Conservation (phyloP, 1,139 yeast genomes). For the Yamadazyma conglobata region DNA sequence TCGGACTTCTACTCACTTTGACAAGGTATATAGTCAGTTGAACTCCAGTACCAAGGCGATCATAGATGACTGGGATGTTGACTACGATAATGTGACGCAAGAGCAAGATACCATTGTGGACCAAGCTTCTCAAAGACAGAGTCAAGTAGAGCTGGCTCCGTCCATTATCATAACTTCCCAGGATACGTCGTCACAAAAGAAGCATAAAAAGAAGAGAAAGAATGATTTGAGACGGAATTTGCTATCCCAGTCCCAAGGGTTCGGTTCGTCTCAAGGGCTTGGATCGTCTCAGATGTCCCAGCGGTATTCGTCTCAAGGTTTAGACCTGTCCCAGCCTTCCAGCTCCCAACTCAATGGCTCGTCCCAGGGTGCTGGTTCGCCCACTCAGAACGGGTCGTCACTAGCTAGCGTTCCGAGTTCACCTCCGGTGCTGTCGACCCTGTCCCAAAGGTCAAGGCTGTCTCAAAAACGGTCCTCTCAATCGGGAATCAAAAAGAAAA, state of each 20-base stretch:
- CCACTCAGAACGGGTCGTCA: too few species aligned
- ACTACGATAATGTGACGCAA: slow-evolving; percentile 6
- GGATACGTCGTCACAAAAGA: slow-evolving; percentile 12
- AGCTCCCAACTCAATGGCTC: too few species aligned
- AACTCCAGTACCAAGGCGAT: slow-evolving; percentile 21
- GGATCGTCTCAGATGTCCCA: too few species aligned
- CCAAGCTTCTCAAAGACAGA: slow-evolving; percentile 7
- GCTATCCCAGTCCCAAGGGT: slow-evolving; percentile 5
- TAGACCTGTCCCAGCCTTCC: too few species aligned
- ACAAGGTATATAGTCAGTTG: slow-evolving; percentile 16
- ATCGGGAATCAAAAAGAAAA: slow-evolving; percentile 24
- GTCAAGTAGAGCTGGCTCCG: slow-evolving; percentile 14
- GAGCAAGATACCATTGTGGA: slow-evolving; percentile 7
- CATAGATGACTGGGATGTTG: slow-evolving; percentile 26
- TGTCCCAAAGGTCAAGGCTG: slow-evolving; percentile 4
- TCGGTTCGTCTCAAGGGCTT: too few species aligned
- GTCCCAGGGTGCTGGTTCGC: too few species aligned
- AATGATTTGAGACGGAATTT: slow-evolving; percentile 3
- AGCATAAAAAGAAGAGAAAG: slow-evolving; percentile 5
- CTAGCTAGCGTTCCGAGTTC: too few species aligned
- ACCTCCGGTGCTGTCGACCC: too few species aligned
- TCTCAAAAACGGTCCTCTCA: slow-evolving; percentile 10
- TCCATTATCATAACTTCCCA: slow-evolving; percentile 23
- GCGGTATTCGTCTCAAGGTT: too few species aligned
- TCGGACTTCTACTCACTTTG: too few species aligned